A percentile compares a stretch with the other conserved stretches of the same genome.
Conservation (phyloP, 257 asterid genomes). For the Salvia hispanica region DNA sequence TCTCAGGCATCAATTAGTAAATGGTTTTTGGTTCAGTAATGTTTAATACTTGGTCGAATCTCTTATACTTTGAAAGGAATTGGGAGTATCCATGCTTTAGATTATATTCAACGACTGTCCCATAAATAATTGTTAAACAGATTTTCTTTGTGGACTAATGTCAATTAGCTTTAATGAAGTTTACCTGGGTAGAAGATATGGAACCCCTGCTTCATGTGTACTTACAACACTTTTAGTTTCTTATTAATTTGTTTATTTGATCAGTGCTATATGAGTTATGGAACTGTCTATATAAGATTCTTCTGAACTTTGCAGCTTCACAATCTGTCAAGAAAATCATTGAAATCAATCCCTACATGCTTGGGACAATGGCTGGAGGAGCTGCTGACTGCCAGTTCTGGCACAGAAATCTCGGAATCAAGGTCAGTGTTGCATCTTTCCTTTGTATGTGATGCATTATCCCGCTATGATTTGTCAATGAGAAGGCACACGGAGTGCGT, state of each 20-base stretch:
- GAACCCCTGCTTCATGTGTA: too few species aligned
- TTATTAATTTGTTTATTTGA: background rate
- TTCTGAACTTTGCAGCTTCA: constrained; percentile 52
- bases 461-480: background rate
- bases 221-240: background rate
- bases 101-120: too few species aligned
- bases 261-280: background rate
- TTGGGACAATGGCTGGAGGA: constrained; percentile 98
- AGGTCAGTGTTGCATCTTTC: constrained; percentile 42
- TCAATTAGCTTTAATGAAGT: background rate
- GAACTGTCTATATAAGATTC: background rate
- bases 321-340: constrained; percentile 89
- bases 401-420: constrained; percentile 26
- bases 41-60: too few species aligned
- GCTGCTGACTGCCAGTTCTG: constrained; percentile 51
- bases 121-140: background rate
- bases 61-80: too few species aligned
- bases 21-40: too few species aligned
- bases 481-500: too few species aligned
- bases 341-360: constrained; percentile 90
- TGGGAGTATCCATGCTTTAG: too few species aligned
- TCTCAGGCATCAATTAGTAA: too few species aligned
- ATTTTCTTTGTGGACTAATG: constrained; percentile 10
- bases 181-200: too few species aligned
- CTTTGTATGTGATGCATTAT: too few species aligned